phyloP scores from a whole-genome alignment of 306 rosid genomes.

The Abrus pulchellus region DNA sequence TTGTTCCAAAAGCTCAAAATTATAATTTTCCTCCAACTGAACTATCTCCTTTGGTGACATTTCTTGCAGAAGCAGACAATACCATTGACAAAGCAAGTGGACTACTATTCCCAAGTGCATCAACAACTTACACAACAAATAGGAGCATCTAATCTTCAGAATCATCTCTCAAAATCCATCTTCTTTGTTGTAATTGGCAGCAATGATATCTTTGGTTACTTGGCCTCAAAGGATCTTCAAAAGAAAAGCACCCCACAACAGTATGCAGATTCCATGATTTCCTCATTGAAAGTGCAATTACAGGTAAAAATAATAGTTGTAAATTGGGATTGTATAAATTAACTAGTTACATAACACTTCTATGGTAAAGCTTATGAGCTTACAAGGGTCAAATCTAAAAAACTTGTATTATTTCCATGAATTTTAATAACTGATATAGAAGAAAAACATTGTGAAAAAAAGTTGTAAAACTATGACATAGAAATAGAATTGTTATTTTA shows the following conservation, averaged over 20 bases:
- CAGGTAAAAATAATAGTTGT: constrained; percentile 52
- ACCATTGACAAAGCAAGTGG: constrained; percentile 65
- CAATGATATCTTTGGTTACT: constrained; percentile 77
- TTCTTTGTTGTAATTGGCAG: constrained; percentile 75
- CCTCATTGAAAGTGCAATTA: constrained; percentile 60
- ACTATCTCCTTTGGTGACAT: constrained; percentile 15
- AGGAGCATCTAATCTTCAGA: constrained; percentile 51
- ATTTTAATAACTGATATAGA: neutral
- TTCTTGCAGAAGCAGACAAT: constrained; percentile 56
- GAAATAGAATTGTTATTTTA: too few relatives aligned
- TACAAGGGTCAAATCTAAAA: neutral
- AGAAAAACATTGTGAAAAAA: too few relatives aligned
- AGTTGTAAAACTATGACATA: too few relatives aligned
- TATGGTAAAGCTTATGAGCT: neutral
- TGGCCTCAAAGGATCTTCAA: constrained; percentile 49
- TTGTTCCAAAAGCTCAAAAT: neutral
- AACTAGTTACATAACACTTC: too few relatives aligned
- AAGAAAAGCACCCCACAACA: constrained; percentile 59
- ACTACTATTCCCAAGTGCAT: constrained; percentile 52
- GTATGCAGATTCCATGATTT: constrained; percentile 59
- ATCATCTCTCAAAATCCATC: constrained; percentile 69
- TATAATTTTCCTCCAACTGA: constrained; percentile 29
- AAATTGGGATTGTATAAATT: too few relatives aligned
- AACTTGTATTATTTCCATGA: neutral
- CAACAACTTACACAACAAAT: constrained; percentile 48